Base-by-base conservation (phyloP, 73 alveolate genomes). In the Stentor coeruleus region DNA sequence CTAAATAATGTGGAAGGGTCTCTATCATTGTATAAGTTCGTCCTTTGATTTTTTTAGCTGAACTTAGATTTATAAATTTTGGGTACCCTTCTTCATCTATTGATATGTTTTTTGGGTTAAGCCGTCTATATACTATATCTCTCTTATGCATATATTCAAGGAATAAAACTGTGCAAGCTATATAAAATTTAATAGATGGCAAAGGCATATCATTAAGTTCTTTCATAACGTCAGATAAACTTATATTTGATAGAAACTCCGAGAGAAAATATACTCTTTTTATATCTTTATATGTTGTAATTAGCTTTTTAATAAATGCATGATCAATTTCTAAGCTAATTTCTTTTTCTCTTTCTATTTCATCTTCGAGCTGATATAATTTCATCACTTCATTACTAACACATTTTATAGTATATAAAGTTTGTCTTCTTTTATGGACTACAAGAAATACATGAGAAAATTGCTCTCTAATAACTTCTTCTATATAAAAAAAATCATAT, bases 1-100 rank as follows among this genome's bases (percentile, higher is more conserved):
- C n/a, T n/a, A n/a, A n/a, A n/a, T n/a, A n/a, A n/a, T n/a, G n/a
- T n/a, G n/a, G n/a, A n/a, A n/a, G n/a, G n/a, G 83, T 75, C 38
- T 66, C 83, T 36, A 75, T n/a, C 0, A 38, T 39, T n/a, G 83
- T 75, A 38, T 75, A 75, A 40, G 74, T 35, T 75, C 83, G 33
- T 40, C 38, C 77, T n/a, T 75, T 39, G 38, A 75, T 40, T 15
- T 37, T 75, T 33, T 75, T 75, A 20, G 83, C 83, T 20, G 83
- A 37, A 20, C 83, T 38, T 37, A 1, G 39, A 38, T 75, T 66
- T 15, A 15, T 26, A 14, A 75, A 39, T 2, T 39, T 75, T 36
- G 38, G 72, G 2, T 75, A 75, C 2, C 83, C 83, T n/a, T 31
- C 0, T 39, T 20, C 38, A 75, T 75, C 83, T 6, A 75, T 38